phyloP scores from a whole-genome alignment of 2,329 filamentous ascomycete species.

The Hymenoscyphus linearis region DNA sequence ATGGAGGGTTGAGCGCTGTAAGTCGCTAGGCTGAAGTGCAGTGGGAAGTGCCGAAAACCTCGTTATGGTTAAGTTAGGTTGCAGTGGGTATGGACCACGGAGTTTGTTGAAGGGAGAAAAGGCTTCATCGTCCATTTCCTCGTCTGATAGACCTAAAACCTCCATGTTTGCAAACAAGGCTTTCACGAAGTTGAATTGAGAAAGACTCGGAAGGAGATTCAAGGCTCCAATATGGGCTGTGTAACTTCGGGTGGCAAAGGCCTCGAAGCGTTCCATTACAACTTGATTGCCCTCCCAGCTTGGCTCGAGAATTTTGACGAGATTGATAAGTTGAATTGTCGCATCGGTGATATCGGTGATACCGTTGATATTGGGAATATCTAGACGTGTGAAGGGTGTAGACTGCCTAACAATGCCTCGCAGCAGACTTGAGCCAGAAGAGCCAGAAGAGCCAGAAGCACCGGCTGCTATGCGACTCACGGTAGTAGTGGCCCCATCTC shows the following conservation, averaged over 20 bases:
- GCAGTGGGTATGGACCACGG: not conserved
- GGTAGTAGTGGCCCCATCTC: too few relatives aligned
- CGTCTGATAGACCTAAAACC: not conserved
- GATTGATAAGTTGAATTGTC: too few relatives aligned
- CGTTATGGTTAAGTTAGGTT: not conserved
- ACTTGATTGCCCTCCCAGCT: too few relatives aligned
- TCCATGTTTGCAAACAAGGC: not conserved
- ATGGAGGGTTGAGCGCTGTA: constrained; percentile 26
- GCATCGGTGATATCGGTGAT: too few relatives aligned
- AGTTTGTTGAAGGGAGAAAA: not conserved
- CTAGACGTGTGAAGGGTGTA: too few relatives aligned
- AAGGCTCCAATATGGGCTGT: constrained; percentile 4
- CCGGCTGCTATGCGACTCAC: too few relatives aligned
- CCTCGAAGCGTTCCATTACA: constrained; percentile 4
- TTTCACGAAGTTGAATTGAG: not conserved
- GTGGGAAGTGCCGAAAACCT: not conserved
- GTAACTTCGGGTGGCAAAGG: constrained; percentile 6
- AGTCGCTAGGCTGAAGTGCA: constrained; percentile 24
- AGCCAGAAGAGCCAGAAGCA: too few relatives aligned
- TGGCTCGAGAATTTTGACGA: too few relatives aligned
- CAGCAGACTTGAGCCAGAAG: too few relatives aligned
- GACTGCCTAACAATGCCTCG: too few relatives aligned
- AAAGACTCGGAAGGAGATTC: constrained; percentile 4
- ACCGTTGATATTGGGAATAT: too few relatives aligned
- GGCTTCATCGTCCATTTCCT: not conserved